phyloP scores from a whole-genome alignment of 192 early-diverging fungal genomes.

The Coemansia sp. region DNA sequence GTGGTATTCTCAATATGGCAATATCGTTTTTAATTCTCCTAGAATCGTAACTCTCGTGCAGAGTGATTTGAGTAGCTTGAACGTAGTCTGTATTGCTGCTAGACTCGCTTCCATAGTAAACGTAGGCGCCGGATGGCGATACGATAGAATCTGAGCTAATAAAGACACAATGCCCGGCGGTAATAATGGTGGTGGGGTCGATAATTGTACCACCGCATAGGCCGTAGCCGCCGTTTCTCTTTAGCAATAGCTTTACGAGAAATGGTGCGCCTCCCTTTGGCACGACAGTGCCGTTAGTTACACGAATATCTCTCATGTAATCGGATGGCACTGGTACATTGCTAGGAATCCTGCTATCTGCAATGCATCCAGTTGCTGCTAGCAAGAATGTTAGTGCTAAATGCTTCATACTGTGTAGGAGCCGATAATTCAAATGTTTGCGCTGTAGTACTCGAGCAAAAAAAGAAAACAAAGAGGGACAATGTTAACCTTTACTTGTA shows the following conservation, averaged over 20 bases:
- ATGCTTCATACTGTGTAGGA: background rate
- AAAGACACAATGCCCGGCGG: conserved; percentile 42
- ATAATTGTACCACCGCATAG: conserved; percentile 50
- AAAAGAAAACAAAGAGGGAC: background rate
- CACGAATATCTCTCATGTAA: conserved; percentile 19
- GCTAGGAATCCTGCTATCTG: background rate
- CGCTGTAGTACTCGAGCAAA: background rate
- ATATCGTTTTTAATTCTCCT: conserved; percentile 36
- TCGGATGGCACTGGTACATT: background rate
- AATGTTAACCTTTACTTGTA: no score
- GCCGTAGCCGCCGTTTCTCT: conserved; percentile 1
- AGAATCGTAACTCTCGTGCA: conserved; percentile 32
- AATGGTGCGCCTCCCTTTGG: conserved; percentile 31
- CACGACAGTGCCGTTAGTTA: conserved; percentile 45
- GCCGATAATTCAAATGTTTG: background rate
- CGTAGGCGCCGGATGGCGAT: conserved; percentile 9
- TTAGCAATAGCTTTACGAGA: conserved; percentile 21
- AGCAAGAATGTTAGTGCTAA: background rate
- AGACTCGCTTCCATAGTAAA: conserved; percentile 28
- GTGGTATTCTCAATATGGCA: conserved; percentile 29
- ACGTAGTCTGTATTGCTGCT: conserved; percentile 11
- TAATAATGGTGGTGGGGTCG: conserved; percentile 32
- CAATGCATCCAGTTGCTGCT: background rate
- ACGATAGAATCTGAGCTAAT: background rate
- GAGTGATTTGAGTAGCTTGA: conserved; percentile 14